Evolutionary conservation across 306 rosid species (phyloP).

Genomic region (Hylodesmum podocarpum): DNA sequence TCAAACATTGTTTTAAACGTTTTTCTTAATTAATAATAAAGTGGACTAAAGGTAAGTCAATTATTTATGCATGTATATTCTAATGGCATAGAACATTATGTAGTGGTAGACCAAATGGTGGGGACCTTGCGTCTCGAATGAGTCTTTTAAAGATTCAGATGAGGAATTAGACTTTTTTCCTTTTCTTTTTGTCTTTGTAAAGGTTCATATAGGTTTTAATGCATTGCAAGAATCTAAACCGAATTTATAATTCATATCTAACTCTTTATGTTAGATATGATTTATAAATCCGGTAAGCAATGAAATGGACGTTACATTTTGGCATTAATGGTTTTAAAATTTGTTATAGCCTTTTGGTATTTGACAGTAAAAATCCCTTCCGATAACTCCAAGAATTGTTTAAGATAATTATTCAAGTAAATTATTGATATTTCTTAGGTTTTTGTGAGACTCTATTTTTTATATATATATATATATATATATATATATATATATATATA

Average conservation of each 20-base stretch:
- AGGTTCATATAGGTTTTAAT: neutral
- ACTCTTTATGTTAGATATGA: too few species aligned
- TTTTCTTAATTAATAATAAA: neutral
- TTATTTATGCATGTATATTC: neutral
- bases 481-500: too few species aligned
- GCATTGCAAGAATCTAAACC: neutral
- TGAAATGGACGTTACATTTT: too few species aligned
- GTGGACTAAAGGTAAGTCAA: neutral
- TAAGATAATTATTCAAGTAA: too few species aligned
- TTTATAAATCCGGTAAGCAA: too few species aligned
- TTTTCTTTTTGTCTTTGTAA: neutral
- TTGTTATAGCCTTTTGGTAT: too few species aligned
- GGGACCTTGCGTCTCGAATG: neutral
- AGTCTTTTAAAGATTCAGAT: neutral
- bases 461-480: too few species aligned
- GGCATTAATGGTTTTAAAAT: too few species aligned
- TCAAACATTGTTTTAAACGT: neutral
- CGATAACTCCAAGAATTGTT: too few species aligned
- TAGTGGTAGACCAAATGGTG: conserved; percentile 1
- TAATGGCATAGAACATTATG: neutral
- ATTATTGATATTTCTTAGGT: too few species aligned
- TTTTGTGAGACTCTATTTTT: too few species aligned
- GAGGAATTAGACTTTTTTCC: neutral
- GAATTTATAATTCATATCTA: neutral
- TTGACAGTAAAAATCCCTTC: too few species aligned